Base-by-base conservation (phyloP, 169 alveolate species). In the Eimeria maxima region DNA sequence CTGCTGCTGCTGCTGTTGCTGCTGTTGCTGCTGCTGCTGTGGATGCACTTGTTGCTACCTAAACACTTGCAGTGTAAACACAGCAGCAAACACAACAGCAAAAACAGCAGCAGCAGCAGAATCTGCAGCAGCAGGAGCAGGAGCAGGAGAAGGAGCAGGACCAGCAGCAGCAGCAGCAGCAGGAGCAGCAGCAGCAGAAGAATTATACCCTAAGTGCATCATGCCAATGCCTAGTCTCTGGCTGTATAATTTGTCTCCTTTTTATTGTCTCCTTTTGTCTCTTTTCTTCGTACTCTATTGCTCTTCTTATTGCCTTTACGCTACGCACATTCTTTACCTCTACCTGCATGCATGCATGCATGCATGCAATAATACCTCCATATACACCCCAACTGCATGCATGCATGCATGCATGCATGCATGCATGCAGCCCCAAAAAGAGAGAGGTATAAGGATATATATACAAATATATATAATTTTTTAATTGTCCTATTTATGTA, bases 301-400 rank as follows among this genome's bases (percentile, higher is more conserved):
- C 96, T 42, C 74, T 69, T 8, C 90, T 86, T 6, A 93, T 67
- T 13, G 93, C 96, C 18, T 71, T 47, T 27, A 93, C 71, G 11
- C 86, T 57, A 3, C 90, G 80, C 76, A 93, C 93, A 42, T 93
- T 93, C 60, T 93, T 93, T 33, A 93, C 55, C 42, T 93, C 96
- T 16, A 76, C 80, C 95, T 91, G 44, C 0, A 18, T 8, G n/a
- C n/a, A n/a, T n/a, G n/a, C n/a, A n/a, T n/a, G n/a, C n/a, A n/a
- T n/a, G n/a, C n/a, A n/a, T n/a, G n/a, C n/a, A n/a, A 76, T 63
- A 27, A 47, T 10, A 42, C 14, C 16, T 76, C 33, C n/a, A 76
- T 42, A 42, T 45, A 45, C 60, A 45, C 57, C 38, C 87, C n/a
- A 76, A 33, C 5, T 50, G 57, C 57, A 50, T 50, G 57, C 11